phyloP scores from a whole-genome alignment of 1,284 basidiomycete species.

The Austroboletus niveus region DNA sequence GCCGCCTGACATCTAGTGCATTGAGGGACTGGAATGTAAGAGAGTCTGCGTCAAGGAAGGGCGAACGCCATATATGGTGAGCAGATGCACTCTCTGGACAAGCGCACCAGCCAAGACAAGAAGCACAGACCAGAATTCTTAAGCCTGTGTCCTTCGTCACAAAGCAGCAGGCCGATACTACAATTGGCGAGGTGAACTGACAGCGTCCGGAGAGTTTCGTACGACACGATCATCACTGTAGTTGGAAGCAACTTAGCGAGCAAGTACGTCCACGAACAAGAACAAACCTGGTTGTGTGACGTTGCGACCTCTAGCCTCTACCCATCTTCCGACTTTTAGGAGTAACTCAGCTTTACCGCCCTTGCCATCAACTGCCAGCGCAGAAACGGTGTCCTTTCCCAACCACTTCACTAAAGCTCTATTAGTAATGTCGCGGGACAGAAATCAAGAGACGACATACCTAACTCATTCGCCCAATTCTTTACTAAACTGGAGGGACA shows the following conservation, averaged over 20 bases:
- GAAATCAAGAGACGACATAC: conserved; percentile 40
- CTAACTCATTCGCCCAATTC: conserved; percentile 98
- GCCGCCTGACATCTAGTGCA: conserved; percentile 84
- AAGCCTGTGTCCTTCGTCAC: conserved; percentile 95
- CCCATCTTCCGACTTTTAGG: conserved; percentile 82
- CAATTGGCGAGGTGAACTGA: conserved; percentile 74
- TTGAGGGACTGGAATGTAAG: conserved; percentile 89
- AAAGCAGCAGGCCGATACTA: conserved; percentile 87
- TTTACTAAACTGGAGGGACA: conserved; percentile 96
- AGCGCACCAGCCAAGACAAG: background rate
- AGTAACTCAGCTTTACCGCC: conserved; percentile 81
- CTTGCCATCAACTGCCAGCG: conserved; percentile 88
- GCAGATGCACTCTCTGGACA: conserved; percentile 1
- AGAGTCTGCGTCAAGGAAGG: conserved; percentile 55
- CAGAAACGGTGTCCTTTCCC: conserved; percentile 77
- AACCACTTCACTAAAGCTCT: conserved; percentile 81
- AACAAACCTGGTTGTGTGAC: conserved; percentile 83
- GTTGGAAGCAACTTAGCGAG: background rate
- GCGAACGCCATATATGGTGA: conserved; percentile 8
- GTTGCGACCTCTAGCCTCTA: conserved; percentile 79
- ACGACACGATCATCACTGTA: conserved; percentile 97
- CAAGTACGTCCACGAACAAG: background rate
- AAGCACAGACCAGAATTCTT: conserved; percentile 85
- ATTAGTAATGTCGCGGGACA: conserved; percentile 2
- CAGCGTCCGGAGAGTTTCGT: conserved; percentile 91